Percentiles rank a stretch among this genome's conserved stretches.
Evolutionary conservation across 2,329 filamentous ascomycete genomes (phyloP).

Genomic region (Fusarium kyushuense): DNA sequence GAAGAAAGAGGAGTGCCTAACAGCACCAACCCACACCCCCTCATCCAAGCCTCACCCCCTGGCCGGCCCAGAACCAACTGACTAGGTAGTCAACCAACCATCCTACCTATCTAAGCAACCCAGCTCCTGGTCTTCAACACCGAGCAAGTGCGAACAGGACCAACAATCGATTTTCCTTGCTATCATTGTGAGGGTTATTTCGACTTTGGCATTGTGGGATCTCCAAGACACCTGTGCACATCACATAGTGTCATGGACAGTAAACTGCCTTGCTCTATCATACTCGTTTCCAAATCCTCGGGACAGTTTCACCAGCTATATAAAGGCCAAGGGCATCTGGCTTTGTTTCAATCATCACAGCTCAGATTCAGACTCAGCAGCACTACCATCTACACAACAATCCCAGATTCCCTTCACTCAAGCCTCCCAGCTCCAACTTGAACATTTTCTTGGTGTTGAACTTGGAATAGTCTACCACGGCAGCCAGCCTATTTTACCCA

Average conservation of each 20-base stretch:
- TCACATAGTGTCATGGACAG: conserved; percentile 47
- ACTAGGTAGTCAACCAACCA: conserved; percentile 45
- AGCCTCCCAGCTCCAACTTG: conserved; percentile 4
- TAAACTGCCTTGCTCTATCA: conserved; percentile 46
- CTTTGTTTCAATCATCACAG: conserved; percentile 31
- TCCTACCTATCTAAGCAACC: conserved; percentile 43
- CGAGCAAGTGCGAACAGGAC: conserved; percentile 42
- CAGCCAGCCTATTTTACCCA: conserved; percentile 39
- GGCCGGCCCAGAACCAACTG: conserved; percentile 42
- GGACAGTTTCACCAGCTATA: conserved; percentile 48
- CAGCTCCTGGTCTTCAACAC: conserved; percentile 41
- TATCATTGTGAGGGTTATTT: conserved; percentile 45
- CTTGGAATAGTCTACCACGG: conserved; percentile 20
- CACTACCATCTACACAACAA: conserved; percentile 3
- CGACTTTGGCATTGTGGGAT: conserved; percentile 47
- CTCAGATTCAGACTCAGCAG: conserved; percentile 22
- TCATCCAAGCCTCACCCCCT: conserved; percentile 43
- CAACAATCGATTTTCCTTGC: conserved; percentile 46
- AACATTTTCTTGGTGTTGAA: conserved; percentile 13
- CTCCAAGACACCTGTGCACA: conserved; percentile 45
- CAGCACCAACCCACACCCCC: conserved; percentile 46
- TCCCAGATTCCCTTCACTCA: conserved; percentile 2
- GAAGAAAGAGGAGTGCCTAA: conserved; percentile 42
- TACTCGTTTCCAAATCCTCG: conserved; percentile 42
- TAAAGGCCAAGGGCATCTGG: conserved; percentile 42